A percentile compares a stretch with the other conserved stretches of the same genome.
phyloP scores from a whole-genome alignment of 2,329 filamentous ascomycete species.

The Talaromyces sp. region DNA sequence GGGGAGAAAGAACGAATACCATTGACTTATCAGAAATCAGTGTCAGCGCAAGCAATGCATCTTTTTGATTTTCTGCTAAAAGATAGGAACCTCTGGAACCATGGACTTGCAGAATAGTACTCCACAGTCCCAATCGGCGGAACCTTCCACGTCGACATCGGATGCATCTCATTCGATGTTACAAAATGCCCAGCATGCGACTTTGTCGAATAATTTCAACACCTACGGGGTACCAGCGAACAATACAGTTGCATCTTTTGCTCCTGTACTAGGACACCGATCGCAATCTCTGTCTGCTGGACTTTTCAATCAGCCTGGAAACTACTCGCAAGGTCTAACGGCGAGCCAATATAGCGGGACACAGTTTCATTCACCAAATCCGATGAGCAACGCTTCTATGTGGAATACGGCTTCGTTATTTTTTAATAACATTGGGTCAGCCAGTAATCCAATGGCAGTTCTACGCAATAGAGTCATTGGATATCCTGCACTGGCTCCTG shows the following conservation, averaged over 20 bases:
- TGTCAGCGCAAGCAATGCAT: neutral
- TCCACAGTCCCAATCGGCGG: constrained; percentile 7
- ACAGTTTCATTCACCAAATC: neutral
- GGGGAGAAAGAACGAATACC: neutral
- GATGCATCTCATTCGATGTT: constrained; percentile 13
- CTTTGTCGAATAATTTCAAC: neutral
- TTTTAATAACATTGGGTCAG: neutral
- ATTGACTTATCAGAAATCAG: neutral
- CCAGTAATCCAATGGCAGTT: neutral
- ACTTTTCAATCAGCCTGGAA: neutral
- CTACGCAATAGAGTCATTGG: constrained; percentile 8
- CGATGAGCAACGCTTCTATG: neutral
- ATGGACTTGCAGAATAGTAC: constrained; percentile 13
- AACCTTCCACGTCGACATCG: constrained; percentile 12
- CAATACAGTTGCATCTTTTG: neutral
- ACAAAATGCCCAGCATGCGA: neutral
- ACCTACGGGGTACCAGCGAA: neutral
- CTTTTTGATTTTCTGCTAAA: neutral
- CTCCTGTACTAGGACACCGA: neutral
- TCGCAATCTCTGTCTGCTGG: neutral
- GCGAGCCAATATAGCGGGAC: neutral
- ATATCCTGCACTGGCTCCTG: constrained; percentile 7
- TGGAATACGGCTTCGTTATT: constrained; percentile 1
- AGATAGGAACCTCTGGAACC: neutral
- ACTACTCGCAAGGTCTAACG: neutral